A percentile compares a stretch with the other conserved stretches of the same genome.
phyloP scores from a whole-genome alignment of 192 early-diverging fungal species.

The Allomyces arbusculus region DNA sequence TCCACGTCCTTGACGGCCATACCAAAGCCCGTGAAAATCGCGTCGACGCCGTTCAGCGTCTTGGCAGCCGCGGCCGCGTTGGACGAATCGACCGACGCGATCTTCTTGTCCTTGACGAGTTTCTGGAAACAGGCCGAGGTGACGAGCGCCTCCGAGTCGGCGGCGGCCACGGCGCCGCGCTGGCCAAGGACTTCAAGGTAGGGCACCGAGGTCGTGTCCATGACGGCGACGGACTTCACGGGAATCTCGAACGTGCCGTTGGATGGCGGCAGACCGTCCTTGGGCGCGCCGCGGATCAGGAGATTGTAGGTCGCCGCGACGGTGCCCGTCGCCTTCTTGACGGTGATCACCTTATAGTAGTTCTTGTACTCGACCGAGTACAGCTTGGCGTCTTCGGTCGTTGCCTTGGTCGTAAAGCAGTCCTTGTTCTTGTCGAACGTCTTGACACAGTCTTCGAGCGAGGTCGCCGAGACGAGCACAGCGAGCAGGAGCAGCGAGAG shows the following conservation, averaged over 20 bases:
- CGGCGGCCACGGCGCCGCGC: conserved; percentile 15
- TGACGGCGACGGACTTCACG: conserved; percentile 13
- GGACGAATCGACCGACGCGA: conserved; percentile 15
- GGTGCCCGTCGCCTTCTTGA: conserved; percentile 5
- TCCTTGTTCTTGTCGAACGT: background rate
- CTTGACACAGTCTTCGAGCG: background rate
- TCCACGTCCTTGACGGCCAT: conserved; percentile 10
- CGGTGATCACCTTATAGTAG: conserved; percentile 23
- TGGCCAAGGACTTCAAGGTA: conserved; percentile 23
- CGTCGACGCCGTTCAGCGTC: conserved; percentile 12
- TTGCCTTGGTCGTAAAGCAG: background rate
- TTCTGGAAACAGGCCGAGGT: conserved; percentile 24
- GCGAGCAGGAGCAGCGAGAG: background rate
- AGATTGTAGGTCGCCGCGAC: conserved; percentile 15
- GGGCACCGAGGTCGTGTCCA: conserved; percentile 17
- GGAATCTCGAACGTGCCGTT: conserved; percentile 15
- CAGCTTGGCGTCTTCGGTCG: background rate
- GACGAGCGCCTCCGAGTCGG: conserved; percentile 18
- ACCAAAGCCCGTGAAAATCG: conserved; percentile 15
- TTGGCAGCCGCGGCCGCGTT: conserved; percentile 15
- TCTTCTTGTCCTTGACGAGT: conserved; percentile 13
- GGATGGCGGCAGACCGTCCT: conserved; percentile 11
- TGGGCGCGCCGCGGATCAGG: conserved; percentile 12
- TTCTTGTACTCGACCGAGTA: conserved; percentile 22
- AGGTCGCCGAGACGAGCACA: background rate